Percentiles rank a stretch among this genome's conserved stretches.
These are phyloP conservation scores for Purpureocillium lavendulum DNA, from an alignment of 2,329 filamentous ascomycete species.

Conservation along the genomic window DNA sequence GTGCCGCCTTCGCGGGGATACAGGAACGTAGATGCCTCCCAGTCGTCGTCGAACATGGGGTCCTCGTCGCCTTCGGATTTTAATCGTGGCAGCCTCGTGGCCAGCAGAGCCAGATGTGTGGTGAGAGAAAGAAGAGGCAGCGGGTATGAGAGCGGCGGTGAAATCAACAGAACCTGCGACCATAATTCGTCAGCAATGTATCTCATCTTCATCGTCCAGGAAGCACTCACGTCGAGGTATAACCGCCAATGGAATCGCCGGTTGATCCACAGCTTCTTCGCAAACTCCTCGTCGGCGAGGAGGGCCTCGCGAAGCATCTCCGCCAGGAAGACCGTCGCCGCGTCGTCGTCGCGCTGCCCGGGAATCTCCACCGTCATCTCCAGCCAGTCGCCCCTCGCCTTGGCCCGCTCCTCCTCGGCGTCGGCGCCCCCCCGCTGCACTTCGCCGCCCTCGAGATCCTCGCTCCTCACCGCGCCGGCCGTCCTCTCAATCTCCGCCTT, in stretches of 20 bases:
- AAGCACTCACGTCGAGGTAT: constrained; percentile 73
- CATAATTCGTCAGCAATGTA: constrained; percentile 5
- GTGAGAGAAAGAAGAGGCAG: constrained; percentile 88
- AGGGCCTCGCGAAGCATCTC: constrained; percentile 86
- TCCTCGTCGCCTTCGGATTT: constrained; percentile 92
- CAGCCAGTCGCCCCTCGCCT: constrained; percentile 63
- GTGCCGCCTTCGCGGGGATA: constrained; percentile 49
- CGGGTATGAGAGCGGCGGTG: constrained; percentile 86
- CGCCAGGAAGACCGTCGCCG: constrained; percentile 75
- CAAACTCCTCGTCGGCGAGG: constrained; percentile 61
- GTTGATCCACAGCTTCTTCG: constrained; percentile 77
- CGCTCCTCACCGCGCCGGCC: constrained; percentile 16
- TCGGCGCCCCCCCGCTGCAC: constrained; percentile 26
- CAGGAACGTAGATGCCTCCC: constrained; percentile 72
- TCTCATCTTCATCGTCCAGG: not conserved
- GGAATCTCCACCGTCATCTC: constrained; percentile 90
- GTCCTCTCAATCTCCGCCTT: constrained; percentile 91
- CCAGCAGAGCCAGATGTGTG: constrained; percentile 84
- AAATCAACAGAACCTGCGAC: constrained; percentile 76
- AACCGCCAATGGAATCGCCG: constrained; percentile 90
- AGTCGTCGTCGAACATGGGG: constrained; percentile 96
- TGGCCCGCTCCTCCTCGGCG: constrained; percentile 27
- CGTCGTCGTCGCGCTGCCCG: constrained; percentile 83
- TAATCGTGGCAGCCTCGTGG: constrained; percentile 73
- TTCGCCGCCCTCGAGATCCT: constrained; percentile 18